phyloP scores from a whole-genome alignment of 495 filamentous ascomycete species.

The Lasiosphaeria ovina region DNA sequence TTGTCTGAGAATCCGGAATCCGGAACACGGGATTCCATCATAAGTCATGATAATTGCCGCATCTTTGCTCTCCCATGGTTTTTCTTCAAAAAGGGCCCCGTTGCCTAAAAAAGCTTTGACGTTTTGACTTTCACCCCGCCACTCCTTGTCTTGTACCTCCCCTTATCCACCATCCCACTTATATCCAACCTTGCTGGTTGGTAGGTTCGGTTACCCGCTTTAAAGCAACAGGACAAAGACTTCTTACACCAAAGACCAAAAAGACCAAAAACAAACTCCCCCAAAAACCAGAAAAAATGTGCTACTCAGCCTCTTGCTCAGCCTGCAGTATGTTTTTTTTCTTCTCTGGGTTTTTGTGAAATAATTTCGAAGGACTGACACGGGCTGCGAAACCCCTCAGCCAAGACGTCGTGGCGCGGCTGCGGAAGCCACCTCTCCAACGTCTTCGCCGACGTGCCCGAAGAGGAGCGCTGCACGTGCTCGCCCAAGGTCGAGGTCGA shows the following conservation, averaged over 20 bases:
- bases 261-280: background rate
- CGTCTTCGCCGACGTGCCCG: slow-evolving; percentile 57
- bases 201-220: too few relatives aligned
- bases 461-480: slow-evolving; percentile 60
- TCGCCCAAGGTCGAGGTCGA: slow-evolving; percentile 55
- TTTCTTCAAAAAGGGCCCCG: too few relatives aligned
- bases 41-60: background rate
- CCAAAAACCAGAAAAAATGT: slow-evolving; percentile 30
- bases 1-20: background rate
- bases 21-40: background rate
- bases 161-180: too few relatives aligned
- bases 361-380: background rate
- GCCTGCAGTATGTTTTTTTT: slow-evolving; percentile 36
- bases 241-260: background rate
- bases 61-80: too few relatives aligned
- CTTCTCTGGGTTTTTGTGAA: too few relatives aligned
- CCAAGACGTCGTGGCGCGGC: slow-evolving; percentile 65
- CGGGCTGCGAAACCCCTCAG: slow-evolving; percentile 30
- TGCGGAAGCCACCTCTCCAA: slow-evolving; percentile 63
- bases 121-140: too few relatives aligned
- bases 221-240: too few relatives aligned
- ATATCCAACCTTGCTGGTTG: too few relatives aligned
- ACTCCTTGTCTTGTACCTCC: too few relatives aligned
- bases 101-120: too few relatives aligned
- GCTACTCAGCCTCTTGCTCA: slow-evolving; percentile 38